Conservation (phyloP, 2,329 filamentous ascomycete species). For the Trichoderma arundinaceum region DNA sequence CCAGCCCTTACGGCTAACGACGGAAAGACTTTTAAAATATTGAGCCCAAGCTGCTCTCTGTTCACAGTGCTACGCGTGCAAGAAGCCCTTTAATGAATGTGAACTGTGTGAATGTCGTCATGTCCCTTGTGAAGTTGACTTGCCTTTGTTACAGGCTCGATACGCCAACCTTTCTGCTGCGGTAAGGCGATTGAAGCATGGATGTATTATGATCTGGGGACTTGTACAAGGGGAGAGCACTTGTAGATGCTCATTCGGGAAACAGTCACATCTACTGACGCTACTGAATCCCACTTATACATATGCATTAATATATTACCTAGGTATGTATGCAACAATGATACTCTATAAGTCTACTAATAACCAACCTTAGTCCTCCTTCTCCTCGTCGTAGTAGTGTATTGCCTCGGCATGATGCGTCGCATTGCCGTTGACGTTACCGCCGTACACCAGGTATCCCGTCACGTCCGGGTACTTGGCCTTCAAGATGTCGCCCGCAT, state of each 20-base stretch:
- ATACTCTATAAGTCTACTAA: too few relatives aligned
- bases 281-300: too few relatives aligned
- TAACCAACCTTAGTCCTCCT: too few relatives aligned
- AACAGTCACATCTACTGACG: too few relatives aligned
- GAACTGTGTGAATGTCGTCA: neutral
- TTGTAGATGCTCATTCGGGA: too few relatives aligned
- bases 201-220: too few relatives aligned
- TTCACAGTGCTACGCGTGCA: conserved; percentile 20
- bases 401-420: conserved; percentile 30
- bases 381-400: conserved; percentile 28
- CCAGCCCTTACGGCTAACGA: conserved; percentile 46
- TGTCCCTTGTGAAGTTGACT: neutral
- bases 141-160: neutral
- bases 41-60: conserved; percentile 31
- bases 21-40: conserved; percentile 43
- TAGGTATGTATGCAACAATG: too few relatives aligned
- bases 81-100: neutral
- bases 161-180: too few relatives aligned
- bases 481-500: conserved; percentile 35
- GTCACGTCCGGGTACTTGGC: conserved; percentile 42
- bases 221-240: too few relatives aligned
- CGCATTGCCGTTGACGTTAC: conserved; percentile 52
- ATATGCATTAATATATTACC: too few relatives aligned
- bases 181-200: too few relatives aligned
- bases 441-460: conserved; percentile 53